Base-by-base conservation (phyloP, 1,284 basidiomycete genomes). In the Retiboletus fuscus region DNA sequence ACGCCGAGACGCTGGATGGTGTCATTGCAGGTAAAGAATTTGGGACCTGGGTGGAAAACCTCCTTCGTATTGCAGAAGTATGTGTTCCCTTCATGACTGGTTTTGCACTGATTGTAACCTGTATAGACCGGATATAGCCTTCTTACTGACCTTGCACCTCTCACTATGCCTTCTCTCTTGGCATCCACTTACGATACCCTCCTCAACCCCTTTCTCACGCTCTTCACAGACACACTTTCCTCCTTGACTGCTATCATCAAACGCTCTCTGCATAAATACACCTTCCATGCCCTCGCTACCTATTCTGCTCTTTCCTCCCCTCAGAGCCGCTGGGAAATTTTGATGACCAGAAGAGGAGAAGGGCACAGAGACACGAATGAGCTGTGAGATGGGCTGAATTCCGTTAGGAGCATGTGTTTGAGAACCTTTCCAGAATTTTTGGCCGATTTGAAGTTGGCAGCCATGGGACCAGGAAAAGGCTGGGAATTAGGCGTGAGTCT, bases 361-460 rank as follows among this genome's bases (percentile, higher is more conserved):
- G 84, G 85, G 1, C 84, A 83, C 26, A 80, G 85, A 69, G 89
- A 89, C 49, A 86, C 88, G 55, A 93, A 93, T 74, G 92, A 93
- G 76, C 81, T 93, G 62, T 91, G 89, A 74, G 93, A 95, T 18
- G 90, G 89, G 0, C 74, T 93, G 13, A 88, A 89, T 66, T 83
- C 87, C 16, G 83, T 95, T 10, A 85, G 92, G 18, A 88, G 87
- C 1, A 85, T 94, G 3, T 93, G 92, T 75, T 80, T 95, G 71
- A 85, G 93, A 55, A 93, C 92, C 67, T 95, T 95, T 81, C 94
- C 94, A 0, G 93, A 95, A 76, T 91, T 93, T 75, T 79, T 95
- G 61, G 92, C 90, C 11, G 93, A 95, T 77, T 83, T 95, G 78
- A 93, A 92, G 80, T 79, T 90, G 71, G 90, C 89, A 2, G 87